Percentiles rank a stretch among this genome's conserved stretches.
phyloP scores from a whole-genome alignment of 768 basidiomycete species.

The Trametes coccinea region DNA sequence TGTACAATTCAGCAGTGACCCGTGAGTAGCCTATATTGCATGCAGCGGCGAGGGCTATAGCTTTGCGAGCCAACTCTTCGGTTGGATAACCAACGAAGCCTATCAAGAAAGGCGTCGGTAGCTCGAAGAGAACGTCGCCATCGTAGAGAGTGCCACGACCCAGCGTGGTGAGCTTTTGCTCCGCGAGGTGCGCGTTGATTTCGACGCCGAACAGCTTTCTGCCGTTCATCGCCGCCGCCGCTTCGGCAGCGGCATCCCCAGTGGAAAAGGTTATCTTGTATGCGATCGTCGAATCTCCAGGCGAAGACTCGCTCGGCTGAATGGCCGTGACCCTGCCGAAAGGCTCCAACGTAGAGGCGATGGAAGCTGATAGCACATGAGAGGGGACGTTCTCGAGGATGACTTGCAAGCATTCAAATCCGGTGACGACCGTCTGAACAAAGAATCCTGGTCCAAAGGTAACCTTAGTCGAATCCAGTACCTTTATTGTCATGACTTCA shows the following conservation, averaged over 20 bases:
- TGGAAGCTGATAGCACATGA: conserved; percentile 32
- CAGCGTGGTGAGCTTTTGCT: conserved; percentile 39
- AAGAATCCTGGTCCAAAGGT: conserved; percentile 62
- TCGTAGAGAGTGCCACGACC: conserved; percentile 47
- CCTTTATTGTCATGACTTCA: conserved; percentile 29
- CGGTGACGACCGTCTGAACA: conserved; percentile 56
- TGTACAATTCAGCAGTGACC: conserved; percentile 51
- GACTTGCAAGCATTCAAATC: conserved; percentile 69
- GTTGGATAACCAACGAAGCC: conserved; percentile 67
- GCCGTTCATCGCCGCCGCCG: conserved; percentile 52
- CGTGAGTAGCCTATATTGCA: conserved; percentile 40
- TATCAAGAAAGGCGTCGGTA: conserved; percentile 55
- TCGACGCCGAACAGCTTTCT: conserved; percentile 37
- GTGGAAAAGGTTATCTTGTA: conserved; percentile 48
- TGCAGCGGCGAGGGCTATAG: conserved; percentile 45
- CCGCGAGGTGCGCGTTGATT: conserved; percentile 48
- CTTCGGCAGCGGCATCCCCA: conserved; percentile 51
- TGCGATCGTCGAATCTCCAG: not conserved
- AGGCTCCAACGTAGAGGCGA: conserved; percentile 41
- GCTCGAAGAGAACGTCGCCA: conserved; percentile 55
- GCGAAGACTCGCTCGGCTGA: conserved; percentile 24
- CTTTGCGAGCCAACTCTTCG: conserved; percentile 48
- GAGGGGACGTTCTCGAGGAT: conserved; percentile 52
- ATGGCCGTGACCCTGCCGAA: conserved; percentile 52
- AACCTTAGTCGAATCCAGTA: conserved; percentile 58